These are phyloP conservation scores for Smittium mucronatum DNA, from an alignment of 371 early-diverging fungal genomes.

Conservation along the genomic window DNA sequence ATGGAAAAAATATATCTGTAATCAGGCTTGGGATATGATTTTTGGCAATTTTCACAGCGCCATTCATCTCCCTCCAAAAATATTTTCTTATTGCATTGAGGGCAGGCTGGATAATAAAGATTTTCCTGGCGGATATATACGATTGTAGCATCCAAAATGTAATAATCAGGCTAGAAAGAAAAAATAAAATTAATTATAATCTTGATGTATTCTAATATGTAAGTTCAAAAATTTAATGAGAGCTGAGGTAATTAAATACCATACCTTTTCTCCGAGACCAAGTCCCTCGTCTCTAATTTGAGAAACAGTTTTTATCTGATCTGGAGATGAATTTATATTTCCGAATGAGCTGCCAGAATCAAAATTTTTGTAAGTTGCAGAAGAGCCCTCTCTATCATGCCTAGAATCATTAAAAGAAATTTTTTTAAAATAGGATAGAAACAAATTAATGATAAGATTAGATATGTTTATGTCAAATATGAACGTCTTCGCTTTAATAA, in stretches of 20 bases:
- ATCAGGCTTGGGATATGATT: slow-evolving; percentile 44
- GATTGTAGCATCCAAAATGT: slow-evolving; percentile 49
- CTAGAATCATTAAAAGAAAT: slow-evolving; percentile 47
- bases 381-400: slow-evolving; percentile 45
- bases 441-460: no score
- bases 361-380: slow-evolving; percentile 19
- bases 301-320: slow-evolving; percentile 43
- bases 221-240: background rate
- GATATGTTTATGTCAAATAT: no score
- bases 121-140: slow-evolving; percentile 47
- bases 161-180: slow-evolving; percentile 40
- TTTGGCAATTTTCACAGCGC: slow-evolving; percentile 89
- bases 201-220: no score
- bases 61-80: slow-evolving; percentile 48
- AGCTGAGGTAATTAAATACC: no score
- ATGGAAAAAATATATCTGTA: slow-evolving; percentile 69
- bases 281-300: slow-evolving; percentile 51
- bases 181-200: slow-evolving; percentile 1
- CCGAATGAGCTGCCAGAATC: slow-evolving; percentile 19
- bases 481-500: no score
- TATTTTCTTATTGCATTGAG: slow-evolving; percentile 87
- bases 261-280: slow-evolving; percentile 48
- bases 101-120: slow-evolving; percentile 76
- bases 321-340: slow-evolving; percentile 16
- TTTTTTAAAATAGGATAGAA: no score